phyloP scores from a whole-genome alignment of 2,329 filamentous ascomycete genomes.

The Lachnellula cervina region DNA sequence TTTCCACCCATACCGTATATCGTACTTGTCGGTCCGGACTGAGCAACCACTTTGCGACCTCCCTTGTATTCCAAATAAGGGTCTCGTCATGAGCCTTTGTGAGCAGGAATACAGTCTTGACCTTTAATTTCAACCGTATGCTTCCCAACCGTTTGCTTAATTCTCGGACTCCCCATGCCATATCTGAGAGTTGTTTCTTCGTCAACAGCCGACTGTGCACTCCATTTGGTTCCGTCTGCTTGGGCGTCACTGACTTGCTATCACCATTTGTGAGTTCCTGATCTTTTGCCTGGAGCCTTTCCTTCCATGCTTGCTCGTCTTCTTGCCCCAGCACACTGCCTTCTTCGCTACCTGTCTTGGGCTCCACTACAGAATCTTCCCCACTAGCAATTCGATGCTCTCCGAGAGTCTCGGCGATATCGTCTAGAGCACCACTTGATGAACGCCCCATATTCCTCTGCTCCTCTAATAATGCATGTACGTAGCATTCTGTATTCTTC shows the following conservation, averaged over 20 bases:
- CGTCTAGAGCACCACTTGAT: slow-evolving; percentile 28
- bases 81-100: slow-evolving; percentile 88
- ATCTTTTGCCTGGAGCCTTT: slow-evolving; percentile 18
- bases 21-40: slow-evolving; percentile 58
- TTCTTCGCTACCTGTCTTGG: slow-evolving; percentile 3
- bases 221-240: slow-evolving; percentile 1
- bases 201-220: slow-evolving; percentile 71
- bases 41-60: slow-evolving; percentile 77
- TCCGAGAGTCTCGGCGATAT: slow-evolving; percentile 26
- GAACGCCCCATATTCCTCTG: slow-evolving; percentile 38
- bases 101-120: slow-evolving; percentile 78
- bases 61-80: slow-evolving; percentile 70
- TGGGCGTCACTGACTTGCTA: background rate
- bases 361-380: slow-evolving; percentile 8
- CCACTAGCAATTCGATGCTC: slow-evolving; percentile 11
- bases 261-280: background rate
- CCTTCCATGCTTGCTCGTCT: slow-evolving; percentile 53
- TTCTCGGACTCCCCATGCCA: slow-evolving; percentile 93
- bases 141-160: slow-evolving; percentile 80
- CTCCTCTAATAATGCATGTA: slow-evolving; percentile 59
- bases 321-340: slow-evolving; percentile 40
- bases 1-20: slow-evolving; percentile 81
- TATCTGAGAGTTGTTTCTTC: slow-evolving; percentile 91
- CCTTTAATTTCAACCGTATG: slow-evolving; percentile 75
- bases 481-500: slow-evolving; percentile 54